These are phyloP conservation scores for Drosera capensis DNA, from an alignment of 148 eudicot genomes.

Conservation along the genomic window DNA sequence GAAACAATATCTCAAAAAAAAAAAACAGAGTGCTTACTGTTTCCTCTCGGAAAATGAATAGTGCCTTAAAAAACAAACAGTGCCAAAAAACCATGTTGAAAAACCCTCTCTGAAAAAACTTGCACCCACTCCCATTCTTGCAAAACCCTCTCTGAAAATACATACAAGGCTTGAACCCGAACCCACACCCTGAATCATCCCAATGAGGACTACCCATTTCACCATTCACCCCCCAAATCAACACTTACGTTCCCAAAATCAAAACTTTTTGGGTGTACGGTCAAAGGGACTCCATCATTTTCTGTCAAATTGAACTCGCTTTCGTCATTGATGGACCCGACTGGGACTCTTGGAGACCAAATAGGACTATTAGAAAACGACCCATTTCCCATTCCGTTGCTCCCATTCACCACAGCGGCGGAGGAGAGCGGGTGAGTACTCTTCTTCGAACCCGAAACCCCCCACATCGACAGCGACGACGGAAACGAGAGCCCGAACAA, in stretches of 20 bases:
- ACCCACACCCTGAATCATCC: conserved; percentile 34
- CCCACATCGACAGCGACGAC: conserved; percentile 43
- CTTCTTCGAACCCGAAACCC: conserved; percentile 18
- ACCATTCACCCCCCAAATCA: conserved; percentile 23
- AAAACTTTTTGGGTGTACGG: conserved; percentile 7
- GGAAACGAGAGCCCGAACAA: conserved; percentile 32
- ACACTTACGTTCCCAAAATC: conserved; percentile 18
- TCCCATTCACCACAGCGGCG: conserved; percentile 45
- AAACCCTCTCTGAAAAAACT: conserved; percentile 52
- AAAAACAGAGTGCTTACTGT: no score
- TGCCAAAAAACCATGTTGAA: no score
- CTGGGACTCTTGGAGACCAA: conserved; percentile 15
- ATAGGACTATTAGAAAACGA: conserved; percentile 14
- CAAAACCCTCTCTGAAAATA: conserved; percentile 58
- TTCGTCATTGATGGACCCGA: neutral
- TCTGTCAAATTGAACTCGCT: no score
- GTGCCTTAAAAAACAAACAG: no score
- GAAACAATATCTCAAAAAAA: no score
- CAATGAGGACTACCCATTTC: conserved; percentile 6
- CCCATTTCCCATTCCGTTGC: conserved; percentile 7
- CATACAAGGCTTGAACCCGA: conserved; percentile 58
- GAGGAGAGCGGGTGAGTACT: conserved; percentile 23
- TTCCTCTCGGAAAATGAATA: no score
- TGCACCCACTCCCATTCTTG: conserved; percentile 53
- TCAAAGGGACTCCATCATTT: conserved; percentile 20